Conservation (phyloP, 2,329 filamentous ascomycete species). For the Phaeoacremonium minimum region DNA sequence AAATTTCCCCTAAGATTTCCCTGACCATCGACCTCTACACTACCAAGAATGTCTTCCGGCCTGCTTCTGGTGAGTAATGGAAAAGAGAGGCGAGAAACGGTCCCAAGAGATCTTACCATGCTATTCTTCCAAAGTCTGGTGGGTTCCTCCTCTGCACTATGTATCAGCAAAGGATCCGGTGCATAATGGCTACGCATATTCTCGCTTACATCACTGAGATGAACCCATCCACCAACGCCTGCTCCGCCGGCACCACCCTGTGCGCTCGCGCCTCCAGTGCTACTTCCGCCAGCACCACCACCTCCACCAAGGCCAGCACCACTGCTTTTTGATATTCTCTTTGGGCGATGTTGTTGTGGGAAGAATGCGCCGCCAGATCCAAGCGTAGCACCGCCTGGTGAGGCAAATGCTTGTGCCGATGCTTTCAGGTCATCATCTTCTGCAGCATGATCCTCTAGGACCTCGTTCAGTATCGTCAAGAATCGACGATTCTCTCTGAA, state of each 20-base stretch:
- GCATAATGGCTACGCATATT: too few relatives aligned
- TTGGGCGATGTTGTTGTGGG: too few relatives aligned
- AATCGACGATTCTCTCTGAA: conserved; percentile 59
- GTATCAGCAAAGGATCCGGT: too few relatives aligned
- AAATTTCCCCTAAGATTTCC: conserved; percentile 56
- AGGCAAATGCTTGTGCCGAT: conserved; percentile 58
- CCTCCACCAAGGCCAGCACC: too few relatives aligned
- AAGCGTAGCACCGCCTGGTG: conserved; percentile 48
- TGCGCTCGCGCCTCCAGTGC: conserved; percentile 48
- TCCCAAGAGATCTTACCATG: conserved; percentile 32
- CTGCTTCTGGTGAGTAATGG: conserved; percentile 8
- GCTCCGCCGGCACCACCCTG: conserved; percentile 59
- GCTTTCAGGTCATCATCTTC: conserved; percentile 50
- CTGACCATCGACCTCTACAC: conserved; percentile 56
- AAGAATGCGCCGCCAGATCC: conserved; percentile 43
- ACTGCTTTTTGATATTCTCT: too few relatives aligned
- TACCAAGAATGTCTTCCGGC: conserved; percentile 67
- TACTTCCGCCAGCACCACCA: conserved; percentile 48
- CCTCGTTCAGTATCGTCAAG: conserved; percentile 52
- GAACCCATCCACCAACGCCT: conserved; percentile 58
- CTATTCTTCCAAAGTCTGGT: conserved; percentile 63
- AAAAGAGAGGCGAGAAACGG: background rate
- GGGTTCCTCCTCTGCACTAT: conserved; percentile 46
- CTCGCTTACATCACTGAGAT: conserved; percentile 53
- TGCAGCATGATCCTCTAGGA: conserved; percentile 50